Evolutionary conservation across 495 filamentous ascomycete species (phyloP).

Genomic region (Penicillium soppii): DNA sequence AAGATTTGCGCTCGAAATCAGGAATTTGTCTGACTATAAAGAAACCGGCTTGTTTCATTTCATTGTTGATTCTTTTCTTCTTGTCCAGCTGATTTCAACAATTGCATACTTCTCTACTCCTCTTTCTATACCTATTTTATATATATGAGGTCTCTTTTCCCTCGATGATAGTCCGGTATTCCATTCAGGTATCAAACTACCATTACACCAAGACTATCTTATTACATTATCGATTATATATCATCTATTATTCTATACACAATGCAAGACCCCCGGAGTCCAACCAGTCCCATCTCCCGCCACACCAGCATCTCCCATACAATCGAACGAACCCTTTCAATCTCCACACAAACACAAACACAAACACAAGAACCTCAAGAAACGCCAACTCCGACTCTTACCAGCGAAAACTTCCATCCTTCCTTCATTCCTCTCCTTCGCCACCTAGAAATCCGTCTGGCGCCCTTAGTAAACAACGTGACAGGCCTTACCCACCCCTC

Average conservation of each 20-base stretch:
- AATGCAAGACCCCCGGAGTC: neutral
- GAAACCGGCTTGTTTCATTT: slow-evolving; percentile 10
- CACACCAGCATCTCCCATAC: neutral
- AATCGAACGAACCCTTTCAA: neutral
- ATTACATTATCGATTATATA: too few species aligned
- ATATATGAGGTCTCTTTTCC: slow-evolving; percentile 1
- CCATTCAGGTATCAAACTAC: too few species aligned
- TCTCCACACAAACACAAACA: neutral
- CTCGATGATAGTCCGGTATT: neutral
- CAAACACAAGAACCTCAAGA: slow-evolving; percentile 1
- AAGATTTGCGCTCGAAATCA: too few species aligned
- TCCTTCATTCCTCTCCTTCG: slow-evolving; percentile 25
- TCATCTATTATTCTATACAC: neutral
- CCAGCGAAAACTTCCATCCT: slow-evolving; percentile 10
- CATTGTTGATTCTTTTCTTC: slow-evolving; percentile 1
- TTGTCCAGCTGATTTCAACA: neutral
- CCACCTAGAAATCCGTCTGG: slow-evolving; percentile 33
- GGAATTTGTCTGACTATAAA: neutral
- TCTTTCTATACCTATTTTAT: too few species aligned
- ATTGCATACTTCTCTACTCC: slow-evolving; percentile 4
- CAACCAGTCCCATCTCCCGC: neutral
- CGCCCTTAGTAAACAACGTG: slow-evolving; percentile 44
- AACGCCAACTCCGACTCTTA: neutral
- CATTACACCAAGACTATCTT: too few species aligned
- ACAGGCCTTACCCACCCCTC: slow-evolving; percentile 59